Evolutionary conservation across 2,329 filamentous ascomycete species (phyloP).

Genomic region (Aspergillus ibericus): DNA sequence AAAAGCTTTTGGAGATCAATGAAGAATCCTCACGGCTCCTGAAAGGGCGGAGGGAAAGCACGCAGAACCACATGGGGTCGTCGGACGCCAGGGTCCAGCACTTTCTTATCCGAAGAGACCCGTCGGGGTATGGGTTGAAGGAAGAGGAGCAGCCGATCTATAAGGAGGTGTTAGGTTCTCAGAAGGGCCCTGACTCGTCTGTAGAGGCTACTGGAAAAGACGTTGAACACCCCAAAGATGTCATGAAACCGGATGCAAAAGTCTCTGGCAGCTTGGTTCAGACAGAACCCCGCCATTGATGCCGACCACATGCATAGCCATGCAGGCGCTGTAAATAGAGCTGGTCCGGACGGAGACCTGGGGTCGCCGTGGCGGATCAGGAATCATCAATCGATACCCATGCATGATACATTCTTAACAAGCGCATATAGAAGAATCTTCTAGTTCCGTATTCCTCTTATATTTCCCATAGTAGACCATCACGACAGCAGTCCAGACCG

Average conservation of each 20-base stretch:
- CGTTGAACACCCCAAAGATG: not conserved
- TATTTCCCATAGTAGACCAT: no score
- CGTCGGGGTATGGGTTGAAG: constrained; percentile 48
- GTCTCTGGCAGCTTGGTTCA: not conserved
- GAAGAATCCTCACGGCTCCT: constrained; percentile 60
- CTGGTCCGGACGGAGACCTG: not conserved
- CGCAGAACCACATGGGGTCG: constrained; percentile 48
- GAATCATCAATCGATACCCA: no score
- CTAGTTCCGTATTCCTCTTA: not conserved
- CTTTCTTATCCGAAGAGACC: constrained; percentile 75
- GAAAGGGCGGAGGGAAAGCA: constrained; percentile 56
- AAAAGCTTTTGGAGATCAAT: constrained; percentile 65
- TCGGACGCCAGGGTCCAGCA: constrained; percentile 68
- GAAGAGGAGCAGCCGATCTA: constrained; percentile 46
- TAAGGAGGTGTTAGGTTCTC: constrained; percentile 21
- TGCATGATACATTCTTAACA: not conserved
- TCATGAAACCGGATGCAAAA: not conserved
- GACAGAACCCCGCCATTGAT: not conserved
- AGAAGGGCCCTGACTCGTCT: not conserved
- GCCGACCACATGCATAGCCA: not conserved
- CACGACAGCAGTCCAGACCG: no score
- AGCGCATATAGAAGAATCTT: no score
- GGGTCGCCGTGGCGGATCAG: not conserved
- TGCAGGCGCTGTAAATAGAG: not conserved
- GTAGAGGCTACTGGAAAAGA: not conserved